Percentiles rank a stretch among this genome's conserved stretches.
These are phyloP conservation scores for Penicillium sp. DNA, from an alignment of 2,329 filamentous ascomycete species.

Conservation along the genomic window DNA sequence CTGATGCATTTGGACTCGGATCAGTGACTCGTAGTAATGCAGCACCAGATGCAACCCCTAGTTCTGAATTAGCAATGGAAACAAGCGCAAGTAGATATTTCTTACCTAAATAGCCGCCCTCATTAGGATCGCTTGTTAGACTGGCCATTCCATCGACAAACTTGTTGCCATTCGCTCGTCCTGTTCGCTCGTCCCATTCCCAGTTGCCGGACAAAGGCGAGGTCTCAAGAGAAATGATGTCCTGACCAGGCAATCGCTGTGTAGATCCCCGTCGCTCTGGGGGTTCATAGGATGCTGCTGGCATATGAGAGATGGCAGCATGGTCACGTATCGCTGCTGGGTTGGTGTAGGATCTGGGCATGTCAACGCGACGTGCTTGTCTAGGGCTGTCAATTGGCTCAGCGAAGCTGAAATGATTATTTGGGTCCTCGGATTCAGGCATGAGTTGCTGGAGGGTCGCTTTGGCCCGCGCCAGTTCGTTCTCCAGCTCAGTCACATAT, in stretches of 20 bases:
- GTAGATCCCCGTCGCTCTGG: no score
- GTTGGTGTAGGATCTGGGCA: not conserved
- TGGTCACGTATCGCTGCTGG: not conserved
- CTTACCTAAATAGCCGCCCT: constrained; percentile 21
- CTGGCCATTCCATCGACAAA: constrained; percentile 25
- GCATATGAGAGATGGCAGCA: not conserved
- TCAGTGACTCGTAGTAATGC: constrained; percentile 20
- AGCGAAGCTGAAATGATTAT: not conserved
- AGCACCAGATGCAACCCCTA: constrained; percentile 22
- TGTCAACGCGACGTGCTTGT: not conserved
- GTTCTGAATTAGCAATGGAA: not conserved
- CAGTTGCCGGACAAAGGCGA: constrained; percentile 39
- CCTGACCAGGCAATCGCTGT: not conserved
- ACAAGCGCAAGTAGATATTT: no score
- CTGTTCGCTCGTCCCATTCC: constrained; percentile 23
- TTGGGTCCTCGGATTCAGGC: not conserved
- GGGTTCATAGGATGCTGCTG: not conserved
- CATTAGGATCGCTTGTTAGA: constrained; percentile 14
- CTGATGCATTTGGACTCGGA: constrained; percentile 1
- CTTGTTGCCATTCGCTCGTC: constrained; percentile 8
- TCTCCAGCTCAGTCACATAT: constrained; percentile 52
- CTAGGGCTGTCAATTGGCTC: not conserved
- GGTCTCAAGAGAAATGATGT: constrained; percentile 9
- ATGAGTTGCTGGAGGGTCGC: constrained; percentile 11
- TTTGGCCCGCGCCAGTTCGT: constrained; percentile 40